These are phyloP conservation scores for Aspergillus uvarum DNA, from an alignment of 2,329 filamentous ascomycete species.

Conservation along the genomic window DNA sequence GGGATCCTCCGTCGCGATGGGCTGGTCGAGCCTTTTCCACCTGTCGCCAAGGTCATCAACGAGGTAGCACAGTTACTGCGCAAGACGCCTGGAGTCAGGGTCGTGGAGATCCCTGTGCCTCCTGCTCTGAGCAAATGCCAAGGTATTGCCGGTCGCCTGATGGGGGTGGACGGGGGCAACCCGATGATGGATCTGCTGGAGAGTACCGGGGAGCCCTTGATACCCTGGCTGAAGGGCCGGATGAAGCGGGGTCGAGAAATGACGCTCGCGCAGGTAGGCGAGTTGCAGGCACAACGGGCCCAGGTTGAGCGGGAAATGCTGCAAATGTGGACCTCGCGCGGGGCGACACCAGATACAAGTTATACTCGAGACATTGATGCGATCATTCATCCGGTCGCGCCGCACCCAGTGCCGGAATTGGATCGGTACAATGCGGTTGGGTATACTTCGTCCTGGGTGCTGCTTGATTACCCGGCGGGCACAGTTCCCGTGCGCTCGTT, in stretches of 20 bases:
- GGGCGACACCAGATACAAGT: neutral
- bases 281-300: conserved; percentile 54
- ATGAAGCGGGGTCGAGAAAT: conserved; percentile 51
- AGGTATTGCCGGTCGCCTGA: conserved; percentile 57
- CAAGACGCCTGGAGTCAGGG: conserved; percentile 48
- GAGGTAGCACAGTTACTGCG: conserved; percentile 40
- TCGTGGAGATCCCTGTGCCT: conserved; percentile 59
- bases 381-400: conserved; percentile 63
- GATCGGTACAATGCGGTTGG: conserved; percentile 63
- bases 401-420: conserved; percentile 62
- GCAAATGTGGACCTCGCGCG: conserved; percentile 53
- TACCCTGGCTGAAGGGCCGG: conserved; percentile 58
- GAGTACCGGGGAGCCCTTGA: conserved; percentile 56
- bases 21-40: conserved; percentile 40
- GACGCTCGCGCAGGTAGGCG: conserved; percentile 49
- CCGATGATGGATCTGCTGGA: conserved; percentile 59
- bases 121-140: conserved; percentile 56
- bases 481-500: conserved; percentile 56
- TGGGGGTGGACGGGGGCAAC: conserved; percentile 58
- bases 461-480: conserved; percentile 63
- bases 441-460: conserved; percentile 62
- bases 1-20: conserved; percentile 44
- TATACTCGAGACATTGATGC: conserved; percentile 51
- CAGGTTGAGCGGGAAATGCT: conserved; percentile 57
- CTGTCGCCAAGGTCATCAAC: conserved; percentile 40